These are phyloP conservation scores for Pseudogymnoascus sp. DNA, from an alignment of 2,329 filamentous ascomycete genomes.

Conservation along the genomic window DNA sequence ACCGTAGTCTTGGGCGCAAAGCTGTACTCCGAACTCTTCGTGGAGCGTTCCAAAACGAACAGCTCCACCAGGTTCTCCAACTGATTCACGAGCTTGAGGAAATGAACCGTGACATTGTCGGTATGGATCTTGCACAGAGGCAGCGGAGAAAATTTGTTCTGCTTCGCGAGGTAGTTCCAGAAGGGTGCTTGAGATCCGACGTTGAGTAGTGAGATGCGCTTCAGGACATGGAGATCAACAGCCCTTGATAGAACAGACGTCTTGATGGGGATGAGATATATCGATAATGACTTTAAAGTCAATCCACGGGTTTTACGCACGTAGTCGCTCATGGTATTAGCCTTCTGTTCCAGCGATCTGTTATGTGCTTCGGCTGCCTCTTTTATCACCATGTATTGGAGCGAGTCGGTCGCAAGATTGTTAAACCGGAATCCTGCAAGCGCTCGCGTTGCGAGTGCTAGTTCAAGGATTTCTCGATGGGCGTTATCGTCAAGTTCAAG, in stretches of 20 bases:
- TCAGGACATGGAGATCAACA: constrained; percentile 48
- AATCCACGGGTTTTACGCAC: constrained; percentile 49
- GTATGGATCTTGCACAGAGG: constrained; percentile 51
- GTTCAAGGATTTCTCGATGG: neutral
- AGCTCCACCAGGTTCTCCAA: constrained; percentile 48
- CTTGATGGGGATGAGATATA: constrained; percentile 53
- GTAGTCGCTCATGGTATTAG: constrained; percentile 39
- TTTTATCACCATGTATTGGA: neutral
- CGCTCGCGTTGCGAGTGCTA: neutral
- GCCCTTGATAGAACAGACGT: constrained; percentile 46
- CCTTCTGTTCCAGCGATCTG: neutral
- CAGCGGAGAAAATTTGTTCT: constrained; percentile 43
- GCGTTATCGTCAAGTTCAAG: neutral
- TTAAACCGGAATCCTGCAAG: neutral
- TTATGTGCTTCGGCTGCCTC: neutral
- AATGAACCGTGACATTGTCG: constrained; percentile 49
- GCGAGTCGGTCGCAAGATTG: neutral
- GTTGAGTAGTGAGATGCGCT: constrained; percentile 50
- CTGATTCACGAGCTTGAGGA: constrained; percentile 45
- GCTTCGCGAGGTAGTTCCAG: constrained; percentile 47
- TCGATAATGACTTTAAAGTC: constrained; percentile 42
- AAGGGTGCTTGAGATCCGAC: constrained; percentile 53
- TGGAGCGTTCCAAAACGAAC: constrained; percentile 47
- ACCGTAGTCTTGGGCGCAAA: constrained; percentile 42
- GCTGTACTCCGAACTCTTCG: constrained; percentile 43